Evolutionary conservation across 2,329 filamentous ascomycete species (phyloP).

Genomic region (Clonostachys sp.): DNA sequence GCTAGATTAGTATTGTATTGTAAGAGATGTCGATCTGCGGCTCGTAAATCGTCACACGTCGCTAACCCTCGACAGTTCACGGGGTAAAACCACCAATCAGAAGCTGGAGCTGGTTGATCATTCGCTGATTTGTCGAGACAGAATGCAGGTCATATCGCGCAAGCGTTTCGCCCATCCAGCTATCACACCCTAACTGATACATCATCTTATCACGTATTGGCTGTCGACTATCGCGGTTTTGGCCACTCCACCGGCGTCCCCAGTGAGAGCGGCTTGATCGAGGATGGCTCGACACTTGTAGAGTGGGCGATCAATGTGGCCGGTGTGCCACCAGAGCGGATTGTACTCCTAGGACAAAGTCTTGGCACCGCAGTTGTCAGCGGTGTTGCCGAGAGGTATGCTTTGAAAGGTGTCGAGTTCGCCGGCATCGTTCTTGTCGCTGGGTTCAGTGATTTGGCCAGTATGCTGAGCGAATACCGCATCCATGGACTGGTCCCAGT

Average conservation of each 20-base stretch:
- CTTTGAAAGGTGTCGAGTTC: constrained; percentile 56
- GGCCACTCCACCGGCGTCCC: constrained; percentile 77
- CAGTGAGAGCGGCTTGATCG: constrained; percentile 75
- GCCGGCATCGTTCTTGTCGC: constrained; percentile 77
- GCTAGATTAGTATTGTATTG: constrained; percentile 61
- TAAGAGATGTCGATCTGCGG: constrained; percentile 20
- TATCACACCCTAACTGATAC: constrained; percentile 74
- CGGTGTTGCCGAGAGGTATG: constrained; percentile 68
- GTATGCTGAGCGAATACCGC: constrained; percentile 71
- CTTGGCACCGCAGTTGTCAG: constrained; percentile 81
- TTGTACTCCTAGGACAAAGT: constrained; percentile 81
- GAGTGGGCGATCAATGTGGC: constrained; percentile 66
- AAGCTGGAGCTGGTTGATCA: constrained; percentile 12
- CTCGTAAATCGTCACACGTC: too few species aligned
- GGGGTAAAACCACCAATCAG: constrained; percentile 37
- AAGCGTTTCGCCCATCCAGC: constrained; percentile 69
- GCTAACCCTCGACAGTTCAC: constrained; percentile 40
- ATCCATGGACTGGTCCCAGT: constrained; percentile 76
- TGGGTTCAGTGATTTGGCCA: constrained; percentile 70
- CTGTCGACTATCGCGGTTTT: constrained; percentile 88
- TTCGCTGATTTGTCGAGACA: constrained; percentile 18
- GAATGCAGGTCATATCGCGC: constrained; percentile 84
- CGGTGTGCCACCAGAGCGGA: constrained; percentile 62
- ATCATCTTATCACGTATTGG: constrained; percentile 74
- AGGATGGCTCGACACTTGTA: constrained; percentile 69